Evolutionary conservation across 352 stramenopile species (phyloP), one percentile per base, ranked within the genome.

Genomic region (Pythium aphanidermatum): DNA sequence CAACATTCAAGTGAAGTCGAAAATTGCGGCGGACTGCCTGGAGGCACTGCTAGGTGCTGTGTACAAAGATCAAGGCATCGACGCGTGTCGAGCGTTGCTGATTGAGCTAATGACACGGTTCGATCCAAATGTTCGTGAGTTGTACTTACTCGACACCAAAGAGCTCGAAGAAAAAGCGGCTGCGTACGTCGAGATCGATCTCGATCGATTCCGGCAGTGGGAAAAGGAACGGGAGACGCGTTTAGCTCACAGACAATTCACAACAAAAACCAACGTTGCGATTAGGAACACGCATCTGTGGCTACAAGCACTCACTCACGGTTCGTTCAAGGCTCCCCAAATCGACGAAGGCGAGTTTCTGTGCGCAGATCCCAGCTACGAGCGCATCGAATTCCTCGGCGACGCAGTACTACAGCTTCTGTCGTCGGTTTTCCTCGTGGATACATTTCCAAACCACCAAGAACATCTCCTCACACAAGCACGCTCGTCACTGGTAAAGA

Each of bases 331-430:
- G 53, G 73, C 65, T 14, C 71, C 72, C 2, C 72, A 85, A 46
- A 87, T 90, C 23, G 61, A 78, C 10, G 68, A 68, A 0, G 74
- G 74, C 33, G 78, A 85, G 36, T 91, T 86, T 33, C 48, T 92
- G 8, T 65, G 70, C 24, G 54, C 78, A 3, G 80, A 92, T 16
- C 58, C 77, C 28, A 89, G 60, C 38, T 92, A 92, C 50, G 79
- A 92, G 42, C 77, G 82, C 9, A 83, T 94, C 19, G 82, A 92
- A 59, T 94, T 92, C 51, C 62, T 95, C 11, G 83, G 83, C 7
- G 83, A 95, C 19, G 68, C 83, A 6, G 77, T 95, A 46, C 55
- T 95, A 11, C 76, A 95, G 47, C 39, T 92, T 14, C 57, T 95
- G 14, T 86, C 78, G 19, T 90, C 78, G 0, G 72, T 71, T 25